phyloP scores from a whole-genome alignment of 768 basidiomycete genomes.

The Suillus brevipes region DNA sequence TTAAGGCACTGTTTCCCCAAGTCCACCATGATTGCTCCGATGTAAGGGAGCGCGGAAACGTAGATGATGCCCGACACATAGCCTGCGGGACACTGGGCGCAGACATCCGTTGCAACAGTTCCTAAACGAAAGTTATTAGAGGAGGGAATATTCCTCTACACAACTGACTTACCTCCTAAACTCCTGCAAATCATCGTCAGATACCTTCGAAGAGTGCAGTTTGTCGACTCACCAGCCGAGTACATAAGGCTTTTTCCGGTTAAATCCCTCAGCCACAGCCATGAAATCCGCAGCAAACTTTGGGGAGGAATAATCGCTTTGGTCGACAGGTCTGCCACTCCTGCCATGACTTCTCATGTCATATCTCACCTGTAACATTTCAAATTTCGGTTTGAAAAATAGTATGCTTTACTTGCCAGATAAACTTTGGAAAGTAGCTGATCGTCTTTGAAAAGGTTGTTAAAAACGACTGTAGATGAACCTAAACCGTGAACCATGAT shows the following conservation, averaged over 20 bases:
- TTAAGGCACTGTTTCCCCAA: background rate
- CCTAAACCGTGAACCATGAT: background rate
- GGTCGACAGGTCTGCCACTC: background rate
- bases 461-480: background rate
- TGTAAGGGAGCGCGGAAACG: background rate
- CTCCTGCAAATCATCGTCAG: background rate
- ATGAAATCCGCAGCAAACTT: background rate
- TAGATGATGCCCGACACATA: background rate
- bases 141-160: background rate
- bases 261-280: background rate
- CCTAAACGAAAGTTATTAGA: background rate
- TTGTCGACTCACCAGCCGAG: background rate
- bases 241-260: background rate
- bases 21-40: background rate
- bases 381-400: background rate
- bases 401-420: background rate
- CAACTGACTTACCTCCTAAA: background rate
- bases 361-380: background rate
- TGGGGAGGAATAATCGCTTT: background rate
- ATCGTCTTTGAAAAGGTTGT: background rate
- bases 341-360: background rate
- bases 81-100: background rate
- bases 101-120: background rate
- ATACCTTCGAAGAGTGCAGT: background rate
- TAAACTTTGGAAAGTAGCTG: background rate